Conservation (phyloP, 352 stramenopile genomes). For the Phytophthora pistaciae region DNA sequence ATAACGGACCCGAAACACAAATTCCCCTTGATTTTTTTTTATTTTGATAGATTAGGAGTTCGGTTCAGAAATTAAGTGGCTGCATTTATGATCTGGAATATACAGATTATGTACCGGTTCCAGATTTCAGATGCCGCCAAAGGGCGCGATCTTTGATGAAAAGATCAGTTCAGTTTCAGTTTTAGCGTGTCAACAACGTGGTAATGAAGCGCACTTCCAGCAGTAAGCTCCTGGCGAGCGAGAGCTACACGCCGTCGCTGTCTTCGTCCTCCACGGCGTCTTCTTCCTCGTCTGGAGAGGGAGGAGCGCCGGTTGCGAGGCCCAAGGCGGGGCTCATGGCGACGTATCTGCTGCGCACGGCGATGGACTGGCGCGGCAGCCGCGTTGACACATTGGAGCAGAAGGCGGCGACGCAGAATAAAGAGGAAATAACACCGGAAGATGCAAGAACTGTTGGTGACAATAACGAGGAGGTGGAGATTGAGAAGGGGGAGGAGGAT, state of each 20-base stretch:
- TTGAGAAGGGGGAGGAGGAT: background rate
- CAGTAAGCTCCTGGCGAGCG: background rate
- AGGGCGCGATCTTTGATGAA: slow-evolving; percentile 15
- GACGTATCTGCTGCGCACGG: slow-evolving; percentile 51
- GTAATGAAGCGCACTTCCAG: slow-evolving; percentile 1
- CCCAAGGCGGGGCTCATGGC: slow-evolving; percentile 38
- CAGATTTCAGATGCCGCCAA: slow-evolving; percentile 1
- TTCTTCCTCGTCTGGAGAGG: slow-evolving; percentile 2
- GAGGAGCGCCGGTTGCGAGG: background rate
- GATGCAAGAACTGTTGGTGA: background rate
- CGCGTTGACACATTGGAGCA: slow-evolving; percentile 2
- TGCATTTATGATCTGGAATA: background rate
- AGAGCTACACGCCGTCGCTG: background rate
- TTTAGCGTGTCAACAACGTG: slow-evolving; percentile 12
- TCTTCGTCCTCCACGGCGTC: slow-evolving; percentile 13
- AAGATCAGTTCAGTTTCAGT: background rate
- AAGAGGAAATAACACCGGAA: background rate
- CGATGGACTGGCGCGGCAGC: slow-evolving; percentile 36
- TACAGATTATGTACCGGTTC: background rate
- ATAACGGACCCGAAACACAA: too few species aligned
- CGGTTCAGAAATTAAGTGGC: background rate
- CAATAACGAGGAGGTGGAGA: background rate
- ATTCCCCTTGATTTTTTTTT: too few species aligned
- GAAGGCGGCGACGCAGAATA: background rate
- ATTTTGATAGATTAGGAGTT: background rate